Base-by-base conservation (phyloP, 2,329 filamentous ascomycete genomes). In the Venturia oleaginea region DNA sequence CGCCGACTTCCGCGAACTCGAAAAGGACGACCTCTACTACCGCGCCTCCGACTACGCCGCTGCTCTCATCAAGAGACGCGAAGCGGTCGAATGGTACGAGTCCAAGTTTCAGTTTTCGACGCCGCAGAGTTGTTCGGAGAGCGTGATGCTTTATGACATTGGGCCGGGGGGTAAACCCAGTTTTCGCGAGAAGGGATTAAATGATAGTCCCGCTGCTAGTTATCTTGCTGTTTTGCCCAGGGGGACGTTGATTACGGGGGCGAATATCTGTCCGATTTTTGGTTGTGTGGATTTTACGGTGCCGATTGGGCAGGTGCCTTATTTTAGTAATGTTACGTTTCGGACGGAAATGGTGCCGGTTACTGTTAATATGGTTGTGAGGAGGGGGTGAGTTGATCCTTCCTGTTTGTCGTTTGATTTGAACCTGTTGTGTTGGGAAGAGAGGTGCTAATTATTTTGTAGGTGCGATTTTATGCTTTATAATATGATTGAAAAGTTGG, bases 341-440 rank as follows among this genome's bases (percentile, higher is more conserved):
- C 77, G 81, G 64, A 74, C 74, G 0, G 81, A 84, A 70, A 76
- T 77, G 57, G 70, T 86, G 40, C 85, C 85, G 0, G 84, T 87
- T 0, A 80, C 82, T 0, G 79, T 86, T 0, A 78, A 84, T 66
- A 74, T 87, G 24, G 74, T 87, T 73, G 84, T 79, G 0, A 81
- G 83, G 0, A 81, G 80, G 67, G 84, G 84, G 0, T 88, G 85
- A 67, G 85, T 87, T 13, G 19, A n/a, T 22, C 19, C 1, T n/a
- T 17, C n/a, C n/a, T 19, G 15, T 17, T 19, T 43, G 40, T 11
- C 6, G 37, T 11, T 11, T 38, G 15, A 43, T 43, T 13, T 43
- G 11, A 17, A 17, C 4, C 7, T 42, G 81, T 82, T 0, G 77
- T 86, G 75, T 68, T 87, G 55, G 19, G n/a, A n/a, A n/a, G 24